A percentile compares a stretch with the other conserved stretches of the same genome.
phyloP scores from a whole-genome alignment of 805 yeast genomes.

The Yueomyces sp. region DNA sequence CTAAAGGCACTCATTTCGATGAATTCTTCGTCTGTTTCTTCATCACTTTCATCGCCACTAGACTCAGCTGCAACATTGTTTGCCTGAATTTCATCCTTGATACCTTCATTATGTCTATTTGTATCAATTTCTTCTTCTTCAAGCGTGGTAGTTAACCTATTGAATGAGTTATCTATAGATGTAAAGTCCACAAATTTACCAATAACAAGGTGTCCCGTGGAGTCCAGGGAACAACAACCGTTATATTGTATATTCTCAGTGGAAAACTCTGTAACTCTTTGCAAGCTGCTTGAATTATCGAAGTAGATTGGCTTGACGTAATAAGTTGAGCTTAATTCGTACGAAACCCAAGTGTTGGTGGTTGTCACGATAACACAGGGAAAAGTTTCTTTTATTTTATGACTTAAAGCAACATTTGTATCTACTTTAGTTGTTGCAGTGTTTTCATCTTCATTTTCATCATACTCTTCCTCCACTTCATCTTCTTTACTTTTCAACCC shows the following conservation, averaged over 20 bases:
- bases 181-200: constrained; percentile 16
- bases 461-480: constrained; percentile 12
- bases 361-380: constrained; percentile 22
- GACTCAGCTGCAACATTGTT: constrained; percentile 2
- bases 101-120: background rate
- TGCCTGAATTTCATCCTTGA: constrained; percentile 1
- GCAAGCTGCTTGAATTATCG: constrained; percentile 6
- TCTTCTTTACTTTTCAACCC: constrained; percentile 26
- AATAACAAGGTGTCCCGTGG: constrained; percentile 16
- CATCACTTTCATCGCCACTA: constrained; percentile 1
- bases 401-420: constrained; percentile 4
- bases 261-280: constrained; percentile 8
- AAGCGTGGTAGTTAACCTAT: background rate
- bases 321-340: constrained; percentile 10
- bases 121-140: background rate
- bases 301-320: constrained; percentile 19
- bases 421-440: constrained; percentile 4
- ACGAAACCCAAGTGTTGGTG: constrained; percentile 24
- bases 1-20: background rate
- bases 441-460: constrained; percentile 6
- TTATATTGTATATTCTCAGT: constrained; percentile 13
- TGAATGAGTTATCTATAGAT: constrained; percentile 13
- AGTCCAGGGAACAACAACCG: constrained; percentile 18
- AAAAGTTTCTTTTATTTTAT: constrained; percentile 2
- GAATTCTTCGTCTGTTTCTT: constrained; percentile 3